Conservation (phyloP, 805 yeast species). For the Metschnikowia kunwiensis region DNA sequence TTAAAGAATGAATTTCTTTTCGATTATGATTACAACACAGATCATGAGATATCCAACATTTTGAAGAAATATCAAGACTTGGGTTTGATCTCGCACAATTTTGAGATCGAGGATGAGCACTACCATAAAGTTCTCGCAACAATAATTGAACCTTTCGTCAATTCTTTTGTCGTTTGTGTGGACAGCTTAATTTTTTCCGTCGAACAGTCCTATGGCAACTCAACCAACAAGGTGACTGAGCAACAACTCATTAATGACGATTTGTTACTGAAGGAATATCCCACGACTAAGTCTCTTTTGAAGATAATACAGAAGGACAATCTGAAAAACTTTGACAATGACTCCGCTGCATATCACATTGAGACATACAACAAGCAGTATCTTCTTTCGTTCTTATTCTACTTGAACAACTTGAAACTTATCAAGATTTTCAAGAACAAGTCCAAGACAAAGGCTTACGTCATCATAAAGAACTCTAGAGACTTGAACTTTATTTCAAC, state of each 20-base stretch:
- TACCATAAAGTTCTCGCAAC: slow-evolving; percentile 27
- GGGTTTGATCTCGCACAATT: slow-evolving; percentile 19
- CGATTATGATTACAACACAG: slow-evolving; percentile 35
- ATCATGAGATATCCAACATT: slow-evolving; percentile 28
- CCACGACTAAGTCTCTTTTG: slow-evolving; percentile 18
- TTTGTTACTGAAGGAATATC: slow-evolving; percentile 22
- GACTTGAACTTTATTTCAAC: slow-evolving; percentile 27
- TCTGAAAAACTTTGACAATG: slow-evolving; percentile 16
- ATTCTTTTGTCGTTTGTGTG: slow-evolving; percentile 31
- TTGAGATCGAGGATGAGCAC: slow-evolving; percentile 22
- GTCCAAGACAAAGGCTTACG: slow-evolving; percentile 40
- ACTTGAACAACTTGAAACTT: slow-evolving; percentile 33
- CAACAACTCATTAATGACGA: slow-evolving; percentile 25
- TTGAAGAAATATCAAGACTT: slow-evolving; percentile 19
- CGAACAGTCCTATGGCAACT: slow-evolving; percentile 10
- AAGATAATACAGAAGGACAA: slow-evolving; percentile 17
- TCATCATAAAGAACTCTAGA: slow-evolving; percentile 26
- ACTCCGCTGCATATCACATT: slow-evolving; percentile 18
- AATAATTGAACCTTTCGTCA: slow-evolving; percentile 34
- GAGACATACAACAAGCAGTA: slow-evolving; percentile 44
- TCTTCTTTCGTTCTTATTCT: slow-evolving; percentile 37
- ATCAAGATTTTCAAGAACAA: slow-evolving; percentile 40
- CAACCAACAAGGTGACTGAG: slow-evolving; percentile 17
- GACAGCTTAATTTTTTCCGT: slow-evolving; percentile 17
- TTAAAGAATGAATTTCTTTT: slow-evolving; percentile 42